Conservation (phyloP, 2,329 filamentous ascomycete genomes). For the Hymenoscyphus scutula region DNA sequence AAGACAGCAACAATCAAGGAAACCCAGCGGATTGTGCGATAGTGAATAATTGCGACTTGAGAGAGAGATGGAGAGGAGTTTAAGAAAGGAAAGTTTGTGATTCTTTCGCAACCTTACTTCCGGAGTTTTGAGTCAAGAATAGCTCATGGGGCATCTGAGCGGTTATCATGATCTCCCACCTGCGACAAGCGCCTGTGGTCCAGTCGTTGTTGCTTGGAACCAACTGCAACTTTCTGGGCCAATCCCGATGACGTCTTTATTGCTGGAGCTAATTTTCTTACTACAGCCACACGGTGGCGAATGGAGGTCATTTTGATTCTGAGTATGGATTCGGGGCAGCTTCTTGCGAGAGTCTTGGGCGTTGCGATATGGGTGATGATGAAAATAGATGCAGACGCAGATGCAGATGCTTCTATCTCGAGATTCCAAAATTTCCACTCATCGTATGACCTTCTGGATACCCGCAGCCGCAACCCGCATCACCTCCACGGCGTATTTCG, state of each 20-base stretch:
- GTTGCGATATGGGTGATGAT: neutral
- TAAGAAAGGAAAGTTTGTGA: neutral
- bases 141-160: neutral
- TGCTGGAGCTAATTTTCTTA: no score
- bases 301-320: neutral
- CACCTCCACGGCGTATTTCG: neutral
- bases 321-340: neutral
- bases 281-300: constrained; percentile 3
- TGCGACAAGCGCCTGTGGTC: neutral
- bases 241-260: neutral
- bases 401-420: neutral
- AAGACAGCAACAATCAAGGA: neutral
- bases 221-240: neutral
- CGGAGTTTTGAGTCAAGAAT: neutral
- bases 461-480: constrained; percentile 3
- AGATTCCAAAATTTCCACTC: neutral
- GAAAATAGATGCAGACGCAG: neutral
- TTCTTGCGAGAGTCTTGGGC: neutral
- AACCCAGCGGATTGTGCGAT: neutral
- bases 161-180: constrained; percentile 3
- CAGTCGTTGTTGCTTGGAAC: neutral
- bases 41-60: neutral
- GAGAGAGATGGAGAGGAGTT: neutral
- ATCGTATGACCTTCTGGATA: neutral
- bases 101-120: neutral